A percentile compares a stretch with the other conserved stretches of the same genome.
These are phyloP conservation scores for Gyrodon lividus DNA, from an alignment of 768 basidiomycete genomes.

Conservation along the genomic window DNA sequence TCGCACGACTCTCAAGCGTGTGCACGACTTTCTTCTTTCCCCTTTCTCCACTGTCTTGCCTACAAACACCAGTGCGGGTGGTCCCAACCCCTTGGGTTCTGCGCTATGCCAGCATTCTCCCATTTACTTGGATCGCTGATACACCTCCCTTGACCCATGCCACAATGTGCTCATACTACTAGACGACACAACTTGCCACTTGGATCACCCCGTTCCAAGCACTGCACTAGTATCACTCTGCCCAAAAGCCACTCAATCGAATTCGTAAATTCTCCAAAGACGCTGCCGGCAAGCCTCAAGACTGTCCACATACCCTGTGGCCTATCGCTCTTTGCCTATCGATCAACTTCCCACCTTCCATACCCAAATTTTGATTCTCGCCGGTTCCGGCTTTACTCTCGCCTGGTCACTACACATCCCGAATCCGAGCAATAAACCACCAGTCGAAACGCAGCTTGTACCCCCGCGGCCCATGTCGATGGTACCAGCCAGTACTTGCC, in stretches of 20 bases:
- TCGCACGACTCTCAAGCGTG: constrained; percentile 72
- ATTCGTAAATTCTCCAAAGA: too few relatives aligned
- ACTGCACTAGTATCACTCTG: too few relatives aligned
- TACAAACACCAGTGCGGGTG: too few relatives aligned
- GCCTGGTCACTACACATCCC: constrained; percentile 22
- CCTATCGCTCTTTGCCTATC: too few relatives aligned
- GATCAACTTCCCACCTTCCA: too few relatives aligned
- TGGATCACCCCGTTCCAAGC: too few relatives aligned
- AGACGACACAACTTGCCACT: neutral
- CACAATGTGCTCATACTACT: neutral
- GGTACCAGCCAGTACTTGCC: constrained; percentile 76
- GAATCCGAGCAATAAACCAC: constrained; percentile 54
- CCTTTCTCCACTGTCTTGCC: constrained; percentile 5
- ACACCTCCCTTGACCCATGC: neutral
- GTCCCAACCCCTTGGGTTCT: neutral
- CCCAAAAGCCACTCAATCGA: too few relatives aligned
- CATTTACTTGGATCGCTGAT: neutral
- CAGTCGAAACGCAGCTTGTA: constrained; percentile 56
- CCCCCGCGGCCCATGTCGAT: constrained; percentile 66
- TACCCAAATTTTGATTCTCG: neutral
- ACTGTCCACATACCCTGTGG: too few relatives aligned
- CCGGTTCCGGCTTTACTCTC: neutral
- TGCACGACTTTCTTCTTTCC: constrained; percentile 73
- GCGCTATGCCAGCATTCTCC: neutral
- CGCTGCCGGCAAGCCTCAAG: too few relatives aligned